phyloP scores from a whole-genome alignment of 2,329 filamentous ascomycete species.

The Pseudonectria foliicola region DNA sequence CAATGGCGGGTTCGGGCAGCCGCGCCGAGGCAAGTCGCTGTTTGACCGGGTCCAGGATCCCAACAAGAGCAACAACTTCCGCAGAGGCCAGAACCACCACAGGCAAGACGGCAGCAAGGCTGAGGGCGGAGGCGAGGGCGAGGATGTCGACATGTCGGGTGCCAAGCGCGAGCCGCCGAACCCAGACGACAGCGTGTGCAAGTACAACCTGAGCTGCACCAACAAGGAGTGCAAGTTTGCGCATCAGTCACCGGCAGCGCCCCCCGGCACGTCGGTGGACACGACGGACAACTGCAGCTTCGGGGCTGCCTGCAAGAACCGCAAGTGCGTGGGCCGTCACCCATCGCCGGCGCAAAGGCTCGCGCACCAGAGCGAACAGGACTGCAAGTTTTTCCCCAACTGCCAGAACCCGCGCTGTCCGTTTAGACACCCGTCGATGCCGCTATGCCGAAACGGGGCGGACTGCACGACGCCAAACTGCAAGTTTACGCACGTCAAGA shows the following conservation, averaged over 20 bases:
- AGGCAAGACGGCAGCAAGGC: conserved; percentile 27
- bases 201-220: conserved; percentile 81
- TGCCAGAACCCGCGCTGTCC: conserved; percentile 82
- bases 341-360: conserved; percentile 79
- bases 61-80: conserved; percentile 43
- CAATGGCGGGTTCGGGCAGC: conserved; percentile 32
- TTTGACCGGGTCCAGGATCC: conserved; percentile 65
- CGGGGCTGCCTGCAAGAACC: conserved; percentile 89
- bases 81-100: conserved; percentile 39
- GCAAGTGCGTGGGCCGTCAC: conserved; percentile 86
- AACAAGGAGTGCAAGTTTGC: conserved; percentile 88
- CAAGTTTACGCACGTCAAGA: conserved; percentile 82
- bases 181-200: conserved; percentile 68
- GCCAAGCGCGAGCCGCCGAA: conserved; percentile 47
- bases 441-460: conserved; percentile 82
- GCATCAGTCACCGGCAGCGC: conserved; percentile 87
- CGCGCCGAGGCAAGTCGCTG: conserved; percentile 50
- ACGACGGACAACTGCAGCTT: conserved; percentile 74
- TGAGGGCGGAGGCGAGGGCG: conserved; percentile 34
- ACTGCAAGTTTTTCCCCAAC: conserved; percentile 88
- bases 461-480: conserved; percentile 77
- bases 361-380: conserved; percentile 72
- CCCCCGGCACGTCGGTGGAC: conserved; percentile 69
- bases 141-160: conserved; percentile 58
- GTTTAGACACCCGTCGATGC: conserved; percentile 83